phyloP scores from a whole-genome alignment of 2,329 filamentous ascomycete species.

The Sporothrix brasiliensis region DNA sequence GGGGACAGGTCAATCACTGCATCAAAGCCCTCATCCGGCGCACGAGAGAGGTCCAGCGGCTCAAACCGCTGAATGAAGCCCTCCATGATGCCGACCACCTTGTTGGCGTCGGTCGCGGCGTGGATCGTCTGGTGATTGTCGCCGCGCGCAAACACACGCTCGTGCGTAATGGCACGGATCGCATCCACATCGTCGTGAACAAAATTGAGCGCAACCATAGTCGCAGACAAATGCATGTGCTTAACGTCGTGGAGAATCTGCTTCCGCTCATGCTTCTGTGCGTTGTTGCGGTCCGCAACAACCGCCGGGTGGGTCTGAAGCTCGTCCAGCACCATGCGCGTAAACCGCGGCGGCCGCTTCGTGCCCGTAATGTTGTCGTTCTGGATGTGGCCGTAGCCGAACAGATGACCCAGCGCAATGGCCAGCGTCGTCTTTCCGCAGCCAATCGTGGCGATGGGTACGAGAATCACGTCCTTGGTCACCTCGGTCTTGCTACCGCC shows the following conservation, averaged over 20 bases:
- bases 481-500: slow-evolving; percentile 57
- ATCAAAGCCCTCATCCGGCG: slow-evolving; percentile 84
- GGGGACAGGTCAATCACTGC: slow-evolving; percentile 83
- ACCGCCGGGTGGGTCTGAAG: slow-evolving; percentile 71
- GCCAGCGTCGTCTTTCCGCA: slow-evolving; percentile 96
- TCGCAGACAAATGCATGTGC: slow-evolving; percentile 62
- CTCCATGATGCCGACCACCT: slow-evolving; percentile 91
- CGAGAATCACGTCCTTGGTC: slow-evolving; percentile 72
- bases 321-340: slow-evolving; percentile 66
- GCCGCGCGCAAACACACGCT: slow-evolving; percentile 79
- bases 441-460: slow-evolving; percentile 88
- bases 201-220: slow-evolving; percentile 85
- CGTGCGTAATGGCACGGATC: slow-evolving; percentile 73
- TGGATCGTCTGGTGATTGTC: slow-evolving; percentile 99
- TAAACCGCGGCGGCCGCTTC: slow-evolving; percentile 76
- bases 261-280: slow-evolving; percentile 80
- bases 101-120: slow-evolving; percentile 70
- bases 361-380: slow-evolving; percentile 93
- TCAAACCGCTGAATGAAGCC: slow-evolving; percentile 89
- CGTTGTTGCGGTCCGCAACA: slow-evolving; percentile 92
- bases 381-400: slow-evolving; percentile 89
- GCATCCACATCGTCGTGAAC: slow-evolving; percentile 76
- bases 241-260: slow-evolving; percentile 83
- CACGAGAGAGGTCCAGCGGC: slow-evolving; percentile 64
- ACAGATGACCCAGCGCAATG: slow-evolving; percentile 77